Evolutionary conservation across 345 rosid species (phyloP), one percentile per base, ranked within the genome.

Genomic region (Hibiscus mutabilis): DNA sequence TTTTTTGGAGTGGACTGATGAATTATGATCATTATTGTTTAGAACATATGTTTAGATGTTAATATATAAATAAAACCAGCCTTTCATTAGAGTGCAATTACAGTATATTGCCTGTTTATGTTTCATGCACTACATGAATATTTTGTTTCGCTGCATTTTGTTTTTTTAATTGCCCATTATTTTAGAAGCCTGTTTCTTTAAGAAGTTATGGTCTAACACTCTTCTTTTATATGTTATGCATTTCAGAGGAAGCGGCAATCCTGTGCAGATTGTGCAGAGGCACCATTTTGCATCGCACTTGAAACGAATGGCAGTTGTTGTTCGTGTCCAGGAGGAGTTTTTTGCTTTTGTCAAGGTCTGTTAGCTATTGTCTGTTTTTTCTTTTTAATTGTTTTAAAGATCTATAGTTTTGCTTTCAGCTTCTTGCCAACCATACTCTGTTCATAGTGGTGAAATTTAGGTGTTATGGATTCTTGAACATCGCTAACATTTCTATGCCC

Each of bases 241-340:
- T 70, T 80, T 80, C 97, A 96, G 99, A 85, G 99, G 97, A 76
- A 78, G 79, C 79, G 97, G 97, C 65, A 78, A 85, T 75, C 77
- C 96, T 42, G 98, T 96, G 72, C 99, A 96, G 84, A 96, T 96
- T 79, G 86, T 92, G 80, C 97, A 92, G 84, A 91, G 99, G 77
- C 87, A 92, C 82, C 99, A 96, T 82, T 96, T 96, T 82, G 98
- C 99, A 11, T 96, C 99, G 25, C 88, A 91, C 82, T 83, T 96
- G 66, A 96, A 96, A 75, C 82, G 99, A 78, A 96, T 96, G 99
- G 82, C 99, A 9, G 98, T 88, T 78, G 88, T 96, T 75, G 99
- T 87, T 79, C 91, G 88, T 74, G 78, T 87, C 13, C 84, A 89
- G 70, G 97, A 96, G 80, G 87, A 86, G 68, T 96, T 91, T 83